Conservation (phyloP, 176 grass and related monocot species). For the Musa itinerans region DNA sequence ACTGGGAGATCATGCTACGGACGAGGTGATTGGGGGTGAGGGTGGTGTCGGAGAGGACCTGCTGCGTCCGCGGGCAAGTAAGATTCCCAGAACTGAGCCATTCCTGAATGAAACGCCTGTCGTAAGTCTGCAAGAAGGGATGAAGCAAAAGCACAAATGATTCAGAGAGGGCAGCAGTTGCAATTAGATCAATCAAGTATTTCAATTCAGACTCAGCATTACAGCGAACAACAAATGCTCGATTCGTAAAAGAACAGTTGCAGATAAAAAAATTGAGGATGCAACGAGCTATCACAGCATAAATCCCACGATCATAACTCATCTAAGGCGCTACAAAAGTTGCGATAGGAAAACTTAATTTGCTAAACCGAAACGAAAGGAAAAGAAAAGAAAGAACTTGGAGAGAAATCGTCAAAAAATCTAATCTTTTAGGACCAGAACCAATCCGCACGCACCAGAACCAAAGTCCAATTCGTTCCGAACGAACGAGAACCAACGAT, state of each 20-base stretch:
- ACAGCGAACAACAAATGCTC: not conserved
- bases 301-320: not conserved
- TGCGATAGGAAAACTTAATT: not conserved
- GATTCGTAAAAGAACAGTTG: not conserved
- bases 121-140: slow-evolving; percentile 58
- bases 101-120: slow-evolving; percentile 54
- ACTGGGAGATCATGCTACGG: slow-evolving; percentile 50
- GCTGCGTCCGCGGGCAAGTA: slow-evolving; percentile 48
- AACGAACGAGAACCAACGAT: not conserved
- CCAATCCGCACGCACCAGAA: not conserved
- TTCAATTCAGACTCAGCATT: not conserved
- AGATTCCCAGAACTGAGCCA: slow-evolving; percentile 54
- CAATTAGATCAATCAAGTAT: not conserved
- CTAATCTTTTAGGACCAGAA: not conserved
- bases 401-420: too few relatives aligned
- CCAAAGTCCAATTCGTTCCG: too few relatives aligned
- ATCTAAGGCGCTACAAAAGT: not conserved
- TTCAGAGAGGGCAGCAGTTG: not conserved
- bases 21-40: slow-evolving; percentile 53
- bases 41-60: slow-evolving; percentile 45
- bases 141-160: not conserved
- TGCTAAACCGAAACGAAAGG: not conserved
- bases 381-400: not conserved
- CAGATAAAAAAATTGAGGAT: not conserved
- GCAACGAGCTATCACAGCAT: not conserved